phyloP scores from a whole-genome alignment of 2,329 filamentous ascomycete genomes.

The Rhynchosporium agropyri region DNA sequence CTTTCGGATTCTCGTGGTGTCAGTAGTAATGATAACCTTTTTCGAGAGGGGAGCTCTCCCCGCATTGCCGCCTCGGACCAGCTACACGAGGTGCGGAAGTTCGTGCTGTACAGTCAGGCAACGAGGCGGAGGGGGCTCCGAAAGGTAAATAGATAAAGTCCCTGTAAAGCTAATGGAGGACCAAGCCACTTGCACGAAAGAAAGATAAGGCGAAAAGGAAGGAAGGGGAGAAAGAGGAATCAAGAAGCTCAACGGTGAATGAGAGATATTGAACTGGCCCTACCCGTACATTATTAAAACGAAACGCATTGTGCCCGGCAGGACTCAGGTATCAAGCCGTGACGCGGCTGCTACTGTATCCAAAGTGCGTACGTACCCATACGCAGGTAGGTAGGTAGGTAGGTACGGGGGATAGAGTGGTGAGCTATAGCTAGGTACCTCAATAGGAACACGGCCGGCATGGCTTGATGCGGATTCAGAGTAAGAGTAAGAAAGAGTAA shows the following conservation, averaged over 20 bases:
- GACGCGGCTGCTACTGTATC: not conserved
- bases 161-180: not conserved
- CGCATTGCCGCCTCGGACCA: slow-evolving; percentile 25
- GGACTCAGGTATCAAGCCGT: not conserved
- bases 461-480: too few relatives aligned
- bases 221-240: not conserved
- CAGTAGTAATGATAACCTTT: not conserved
- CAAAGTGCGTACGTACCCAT: not conserved
- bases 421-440: too few relatives aligned
- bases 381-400: not conserved
- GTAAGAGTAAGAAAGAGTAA: not conserved
- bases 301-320: not conserved
- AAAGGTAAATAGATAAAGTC: not conserved
- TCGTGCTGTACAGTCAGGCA: not conserved
- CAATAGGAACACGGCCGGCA: too few relatives aligned
- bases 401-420: too few relatives aligned
- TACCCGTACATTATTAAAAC: too few relatives aligned
- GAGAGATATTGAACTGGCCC: not conserved
- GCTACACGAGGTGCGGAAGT: too few relatives aligned
- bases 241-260: not conserved
- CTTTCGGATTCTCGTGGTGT: not conserved
- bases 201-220: not conserved
- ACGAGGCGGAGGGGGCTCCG: slow-evolving; percentile 14
- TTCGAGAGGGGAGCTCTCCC: slow-evolving; percentile 9
- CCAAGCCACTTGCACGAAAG: not conserved